Percentiles rank a stretch among this genome's conserved stretches.
These are phyloP conservation scores for Pleurostoma richardsiae DNA, from an alignment of 2,329 filamentous ascomycete genomes.

Conservation along the genomic window DNA sequence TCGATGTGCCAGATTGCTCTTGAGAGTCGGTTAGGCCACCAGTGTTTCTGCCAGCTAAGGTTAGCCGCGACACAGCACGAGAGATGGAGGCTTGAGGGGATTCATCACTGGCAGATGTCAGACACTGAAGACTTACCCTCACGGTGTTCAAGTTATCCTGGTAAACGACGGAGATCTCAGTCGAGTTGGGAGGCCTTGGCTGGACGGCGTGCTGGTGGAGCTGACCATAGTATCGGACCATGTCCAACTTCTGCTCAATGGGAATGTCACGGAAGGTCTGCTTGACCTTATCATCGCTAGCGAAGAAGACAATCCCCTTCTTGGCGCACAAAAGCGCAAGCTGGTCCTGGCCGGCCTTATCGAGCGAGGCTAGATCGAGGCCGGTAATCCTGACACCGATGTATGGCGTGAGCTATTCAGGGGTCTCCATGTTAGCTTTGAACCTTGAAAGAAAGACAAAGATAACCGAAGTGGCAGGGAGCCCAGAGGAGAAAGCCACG, in stretches of 20 bases:
- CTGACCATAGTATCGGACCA: constrained; percentile 1
- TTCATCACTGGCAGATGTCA: neutral
- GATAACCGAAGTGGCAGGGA: too few species aligned
- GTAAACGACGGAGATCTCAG: neutral
- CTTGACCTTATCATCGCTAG: neutral
- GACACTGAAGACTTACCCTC: neutral
- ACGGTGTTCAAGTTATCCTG: constrained; percentile 1
- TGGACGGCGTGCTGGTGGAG: constrained; percentile 1
- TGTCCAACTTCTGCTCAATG: neutral
- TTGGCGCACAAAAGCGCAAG: neutral
- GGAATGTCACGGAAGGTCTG: neutral
- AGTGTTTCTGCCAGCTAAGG: neutral
- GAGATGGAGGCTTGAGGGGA: too few species aligned
- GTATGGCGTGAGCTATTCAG: neutral
- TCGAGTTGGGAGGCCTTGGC: neutral
- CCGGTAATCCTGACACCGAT: neutral
- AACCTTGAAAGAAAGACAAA: too few species aligned
- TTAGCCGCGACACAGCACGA: neutral
- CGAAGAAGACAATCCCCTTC: constrained; percentile 1
- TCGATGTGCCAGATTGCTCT: constrained; percentile 1
- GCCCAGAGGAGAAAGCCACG: too few species aligned
- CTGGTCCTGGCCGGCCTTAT: constrained; percentile 1
- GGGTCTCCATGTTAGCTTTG: neutral
- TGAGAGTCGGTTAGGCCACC: neutral
- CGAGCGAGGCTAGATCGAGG: neutral